These are phyloP conservation scores for Talaromyces sp. DNA, from an alignment of 2,329 filamentous ascomycete species.

Conservation along the genomic window DNA sequence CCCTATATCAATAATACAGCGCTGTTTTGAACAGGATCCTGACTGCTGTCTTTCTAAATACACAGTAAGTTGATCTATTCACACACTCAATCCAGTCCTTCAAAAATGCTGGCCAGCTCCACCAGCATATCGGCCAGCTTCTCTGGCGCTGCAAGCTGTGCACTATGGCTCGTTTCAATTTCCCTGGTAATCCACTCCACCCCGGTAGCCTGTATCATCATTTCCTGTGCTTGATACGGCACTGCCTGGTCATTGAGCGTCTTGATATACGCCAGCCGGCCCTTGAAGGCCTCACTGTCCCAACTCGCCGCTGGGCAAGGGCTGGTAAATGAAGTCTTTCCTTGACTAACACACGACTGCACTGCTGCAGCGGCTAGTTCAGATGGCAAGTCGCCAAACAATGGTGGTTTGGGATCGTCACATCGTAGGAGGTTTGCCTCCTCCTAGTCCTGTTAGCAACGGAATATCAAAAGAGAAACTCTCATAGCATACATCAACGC, in stretches of 20 bases:
- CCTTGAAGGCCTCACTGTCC: slow-evolving; percentile 6
- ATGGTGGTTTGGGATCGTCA: slow-evolving; percentile 11
- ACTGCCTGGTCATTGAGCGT: slow-evolving; percentile 2
- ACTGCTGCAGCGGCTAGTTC: slow-evolving; percentile 9
- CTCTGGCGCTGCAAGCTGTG: slow-evolving; percentile 3
- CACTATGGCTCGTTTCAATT: slow-evolving; percentile 6
- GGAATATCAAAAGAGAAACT: background rate
- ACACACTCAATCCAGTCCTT: background rate
- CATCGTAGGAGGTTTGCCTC: slow-evolving; percentile 10
- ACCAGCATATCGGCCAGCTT: slow-evolving; percentile 5
- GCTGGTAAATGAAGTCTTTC: slow-evolving; percentile 4
- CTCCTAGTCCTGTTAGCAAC: slow-evolving; percentile 1
- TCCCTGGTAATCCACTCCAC: slow-evolving; percentile 6
- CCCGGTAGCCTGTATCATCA: slow-evolving; percentile 4
- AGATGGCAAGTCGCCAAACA: slow-evolving; percentile 10
- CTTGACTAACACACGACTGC: slow-evolving; percentile 8
- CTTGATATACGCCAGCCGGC: slow-evolving; percentile 3
- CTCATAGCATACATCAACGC: slow-evolving; percentile 9
- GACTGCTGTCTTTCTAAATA: background rate
- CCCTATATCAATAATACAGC: background rate
- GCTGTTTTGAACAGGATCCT: background rate
- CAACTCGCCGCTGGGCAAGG: slow-evolving; percentile 5
- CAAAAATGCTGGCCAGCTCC: slow-evolving; percentile 3
- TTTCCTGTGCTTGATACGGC: slow-evolving; percentile 2
- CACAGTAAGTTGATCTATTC: background rate